Evolutionary conservation across 2,329 filamentous ascomycete genomes (phyloP), one percentile per base, ranked within the genome.

Genomic region (Aspergillus ochraceus): DNA sequence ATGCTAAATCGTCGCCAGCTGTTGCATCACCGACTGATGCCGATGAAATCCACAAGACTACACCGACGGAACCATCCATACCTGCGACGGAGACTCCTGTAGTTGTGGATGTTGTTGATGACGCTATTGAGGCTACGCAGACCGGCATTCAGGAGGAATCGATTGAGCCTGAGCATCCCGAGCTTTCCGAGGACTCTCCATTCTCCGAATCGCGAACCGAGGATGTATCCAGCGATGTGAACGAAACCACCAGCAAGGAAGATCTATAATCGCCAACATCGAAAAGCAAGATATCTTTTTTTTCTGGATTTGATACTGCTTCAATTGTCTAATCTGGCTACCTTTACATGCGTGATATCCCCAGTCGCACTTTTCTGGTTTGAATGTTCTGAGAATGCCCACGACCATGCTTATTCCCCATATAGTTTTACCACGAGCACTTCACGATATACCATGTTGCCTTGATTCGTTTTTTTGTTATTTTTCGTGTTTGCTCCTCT

Each of bases 1-100:
- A 94, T 69, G 85, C 86, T 24, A 90, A 87, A 0, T 89, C 87
- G 17, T 71, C 72, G 54, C 69, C 74, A 29, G 78, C 77, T 29
- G 71, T 70, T 49, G 78, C 77, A 22, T 73, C 70, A 50, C 75
- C 72, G 3, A 52, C 32, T 22, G 51, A 52, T n/a, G 26, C 19
- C 36, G 32, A 22, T 17, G 55, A 55, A 42, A 45, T 52, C 17
- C 36, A 42, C 5, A 12, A 9, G 36, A 14, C 29, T 12, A 47
- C 39, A 14, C 24, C 10, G n/a, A 22, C 20, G 19, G 17, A 9
- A 26, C 26, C 36, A 17, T n/a, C 52, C 20, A n/a, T 10, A 19
- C 22, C 30, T 29, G n/a, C 24, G 12, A 22, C 56, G n/a, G 30
- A 20, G 12, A 49, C 10, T 10, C 47, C 36, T 1, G 14, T 24